These are phyloP conservation scores for Monilinia laxa DNA, from an alignment of 2,329 filamentous ascomycete species.

Conservation along the genomic window DNA sequence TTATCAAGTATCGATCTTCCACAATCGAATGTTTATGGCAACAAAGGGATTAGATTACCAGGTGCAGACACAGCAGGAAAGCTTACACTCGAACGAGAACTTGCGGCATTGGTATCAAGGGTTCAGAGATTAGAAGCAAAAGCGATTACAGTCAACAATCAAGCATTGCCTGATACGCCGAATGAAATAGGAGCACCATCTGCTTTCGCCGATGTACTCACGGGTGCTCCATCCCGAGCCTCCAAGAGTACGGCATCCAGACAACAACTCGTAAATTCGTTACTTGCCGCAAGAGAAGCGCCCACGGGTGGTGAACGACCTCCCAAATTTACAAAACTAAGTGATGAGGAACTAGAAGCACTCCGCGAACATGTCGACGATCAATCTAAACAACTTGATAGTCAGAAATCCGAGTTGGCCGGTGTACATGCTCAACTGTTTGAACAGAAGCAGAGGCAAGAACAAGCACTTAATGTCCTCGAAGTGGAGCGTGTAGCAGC, in stretches of 20 bases:
- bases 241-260: conserved; percentile 36
- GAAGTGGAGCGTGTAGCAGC: conserved; percentile 86
- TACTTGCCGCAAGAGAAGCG: conserved; percentile 38
- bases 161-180: conserved; percentile 73
- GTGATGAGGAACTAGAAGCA: conserved; percentile 79
- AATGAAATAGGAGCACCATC: conserved; percentile 71
- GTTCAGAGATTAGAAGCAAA: conserved; percentile 81
- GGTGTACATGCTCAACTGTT: conserved; percentile 83
- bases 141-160: conserved; percentile 59
- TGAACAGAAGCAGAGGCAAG: conserved; percentile 81
- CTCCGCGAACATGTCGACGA: conserved; percentile 89
- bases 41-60: conserved; percentile 62
- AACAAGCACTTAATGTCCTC: conserved; percentile 76
- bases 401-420: conserved; percentile 80
- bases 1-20: conserved; percentile 32
- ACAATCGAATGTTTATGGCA: conserved; percentile 28
- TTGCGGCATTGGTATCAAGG: conserved; percentile 73
- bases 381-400: conserved; percentile 90
- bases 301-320: conserved; percentile 35
- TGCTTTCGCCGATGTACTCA: conserved; percentile 56
- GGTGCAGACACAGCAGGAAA: conserved; percentile 76
- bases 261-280: conserved; percentile 45
- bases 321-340: conserved; percentile 49
- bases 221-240: conserved; percentile 40
- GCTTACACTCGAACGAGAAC: conserved; percentile 75